Percentiles rank a stretch among this genome's conserved stretches.
Evolutionary conservation across 495 filamentous ascomycete genomes (phyloP).

Genomic region (Penicillium fimorum): DNA sequence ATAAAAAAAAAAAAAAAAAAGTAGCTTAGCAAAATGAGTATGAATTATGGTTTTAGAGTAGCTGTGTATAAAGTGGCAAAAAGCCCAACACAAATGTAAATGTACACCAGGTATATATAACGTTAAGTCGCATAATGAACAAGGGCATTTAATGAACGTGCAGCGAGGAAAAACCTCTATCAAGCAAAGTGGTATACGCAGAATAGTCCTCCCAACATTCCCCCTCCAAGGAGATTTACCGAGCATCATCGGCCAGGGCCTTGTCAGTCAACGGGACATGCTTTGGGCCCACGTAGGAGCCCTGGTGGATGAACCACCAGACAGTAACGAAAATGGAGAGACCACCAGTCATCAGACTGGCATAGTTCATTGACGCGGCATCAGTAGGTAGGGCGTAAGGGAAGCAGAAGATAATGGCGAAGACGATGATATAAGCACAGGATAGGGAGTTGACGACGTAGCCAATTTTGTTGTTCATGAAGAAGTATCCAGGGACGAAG

Average conservation of each 20-base stretch:
- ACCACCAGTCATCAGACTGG: constrained; percentile 63
- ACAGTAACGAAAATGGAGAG: constrained; percentile 46
- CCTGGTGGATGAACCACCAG: constrained; percentile 42
- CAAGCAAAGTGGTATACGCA: constrained; percentile 19
- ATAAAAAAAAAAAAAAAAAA: not conserved
- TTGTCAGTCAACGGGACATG: constrained; percentile 40
- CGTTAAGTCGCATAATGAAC: constrained; percentile 17
- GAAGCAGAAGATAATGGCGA: constrained; percentile 79
- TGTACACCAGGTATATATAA: constrained; percentile 17
- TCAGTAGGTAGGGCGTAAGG: constrained; percentile 59
- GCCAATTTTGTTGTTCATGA: constrained; percentile 59
- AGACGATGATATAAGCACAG: constrained; percentile 64
- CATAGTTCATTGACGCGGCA: constrained; percentile 67
- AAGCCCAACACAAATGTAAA: constrained; percentile 14
- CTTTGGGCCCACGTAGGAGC: constrained; percentile 38
- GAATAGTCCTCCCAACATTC: constrained; percentile 5
- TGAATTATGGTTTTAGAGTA: constrained; percentile 11
- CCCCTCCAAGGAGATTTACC: constrained; percentile 15
- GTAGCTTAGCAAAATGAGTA: not conserved
- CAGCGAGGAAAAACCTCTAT: constrained; percentile 10
- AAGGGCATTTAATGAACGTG: constrained; percentile 10
- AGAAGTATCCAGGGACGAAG: constrained; percentile 67
- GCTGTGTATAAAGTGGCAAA: constrained; percentile 9
- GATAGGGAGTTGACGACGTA: constrained; percentile 58
- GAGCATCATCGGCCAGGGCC: constrained; percentile 26